Percentiles rank a stretch among this genome's conserved stretches.
Evolutionary conservation across 108 stramenopile species (phyloP).

Genomic region (Nannochloropsis salina): DNA sequence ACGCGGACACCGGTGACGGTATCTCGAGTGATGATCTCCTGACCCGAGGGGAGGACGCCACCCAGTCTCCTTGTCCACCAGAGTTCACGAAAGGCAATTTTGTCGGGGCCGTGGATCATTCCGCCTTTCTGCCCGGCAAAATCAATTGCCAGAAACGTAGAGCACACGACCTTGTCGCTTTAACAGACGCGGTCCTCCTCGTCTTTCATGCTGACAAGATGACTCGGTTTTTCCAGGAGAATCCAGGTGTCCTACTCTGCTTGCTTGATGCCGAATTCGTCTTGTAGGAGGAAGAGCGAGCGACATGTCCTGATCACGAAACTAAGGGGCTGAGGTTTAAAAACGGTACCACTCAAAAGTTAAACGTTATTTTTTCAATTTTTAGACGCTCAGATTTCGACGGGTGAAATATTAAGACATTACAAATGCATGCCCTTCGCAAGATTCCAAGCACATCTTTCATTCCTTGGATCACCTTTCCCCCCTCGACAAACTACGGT

Average conservation of each 20-base stretch:
- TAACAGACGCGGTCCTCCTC: background rate
- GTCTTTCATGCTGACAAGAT: background rate
- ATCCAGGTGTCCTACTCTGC: background rate
- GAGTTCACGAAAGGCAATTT: background rate
- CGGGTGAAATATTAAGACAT: too few relatives aligned
- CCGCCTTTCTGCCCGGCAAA: background rate
- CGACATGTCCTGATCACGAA: too few relatives aligned
- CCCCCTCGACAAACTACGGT: background rate
- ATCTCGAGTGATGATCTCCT: background rate
- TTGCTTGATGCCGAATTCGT: background rate
- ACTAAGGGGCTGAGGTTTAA: too few relatives aligned
- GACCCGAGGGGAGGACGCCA: background rate
- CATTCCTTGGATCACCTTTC: background rate
- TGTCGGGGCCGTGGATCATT: background rate
- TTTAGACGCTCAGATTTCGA: too few relatives aligned
- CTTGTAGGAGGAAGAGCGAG: background rate
- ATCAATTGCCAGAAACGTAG: background rate
- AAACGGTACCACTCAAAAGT: too few relatives aligned
- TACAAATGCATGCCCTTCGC: too few relatives aligned
- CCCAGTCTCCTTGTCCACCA: background rate
- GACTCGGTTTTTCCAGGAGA: background rate
- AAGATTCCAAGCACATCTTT: background rate
- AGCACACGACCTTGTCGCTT: background rate
- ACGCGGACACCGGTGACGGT: background rate
- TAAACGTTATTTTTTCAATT: too few relatives aligned